phyloP scores from a whole-genome alignment of 2,329 filamentous ascomycete species.

The Nemania abortiva region DNA sequence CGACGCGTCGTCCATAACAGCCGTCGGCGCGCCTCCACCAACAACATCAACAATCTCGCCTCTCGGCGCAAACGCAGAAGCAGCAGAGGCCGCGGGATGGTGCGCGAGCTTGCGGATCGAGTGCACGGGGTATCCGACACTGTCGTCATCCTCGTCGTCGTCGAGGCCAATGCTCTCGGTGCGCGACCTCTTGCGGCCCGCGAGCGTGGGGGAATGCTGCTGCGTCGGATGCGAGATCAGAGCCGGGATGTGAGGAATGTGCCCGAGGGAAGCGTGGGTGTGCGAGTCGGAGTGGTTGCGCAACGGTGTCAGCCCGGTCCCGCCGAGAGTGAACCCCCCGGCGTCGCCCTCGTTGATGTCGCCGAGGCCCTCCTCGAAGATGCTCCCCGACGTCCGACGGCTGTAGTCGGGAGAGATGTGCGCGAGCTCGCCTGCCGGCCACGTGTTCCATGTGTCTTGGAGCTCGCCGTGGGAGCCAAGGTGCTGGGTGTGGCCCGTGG shows the following conservation, averaged over 20 bases:
- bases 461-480: constrained; percentile 10
- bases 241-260: constrained; percentile 8
- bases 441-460: constrained; percentile 43
- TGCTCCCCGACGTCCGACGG: constrained; percentile 17
- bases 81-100: constrained; percentile 27
- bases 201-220: constrained; percentile 29
- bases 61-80: constrained; percentile 9
- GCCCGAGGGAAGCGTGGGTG: neutral
- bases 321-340: constrained; percentile 40
- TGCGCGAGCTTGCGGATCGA: constrained; percentile 50
- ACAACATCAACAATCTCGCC: neutral
- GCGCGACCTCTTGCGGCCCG: constrained; percentile 51
- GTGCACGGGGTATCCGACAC: constrained; percentile 41
- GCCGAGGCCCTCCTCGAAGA: constrained; percentile 24
- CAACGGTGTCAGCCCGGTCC: constrained; percentile 43
- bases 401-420: constrained; percentile 27
- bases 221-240: constrained; percentile 19
- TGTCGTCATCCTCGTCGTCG: constrained; percentile 37
- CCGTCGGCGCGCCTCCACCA: constrained; percentile 37
- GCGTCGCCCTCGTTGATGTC: constrained; percentile 27
- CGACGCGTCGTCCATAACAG: constrained; percentile 44
- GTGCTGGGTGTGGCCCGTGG: constrained; percentile 34
- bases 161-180: constrained; percentile 50
- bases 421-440: constrained; percentile 31
- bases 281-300: constrained; percentile 16